These are phyloP conservation scores for Tanacetum coccineum DNA, from an alignment of 129 eudicot genomes.

Conservation along the genomic window DNA sequence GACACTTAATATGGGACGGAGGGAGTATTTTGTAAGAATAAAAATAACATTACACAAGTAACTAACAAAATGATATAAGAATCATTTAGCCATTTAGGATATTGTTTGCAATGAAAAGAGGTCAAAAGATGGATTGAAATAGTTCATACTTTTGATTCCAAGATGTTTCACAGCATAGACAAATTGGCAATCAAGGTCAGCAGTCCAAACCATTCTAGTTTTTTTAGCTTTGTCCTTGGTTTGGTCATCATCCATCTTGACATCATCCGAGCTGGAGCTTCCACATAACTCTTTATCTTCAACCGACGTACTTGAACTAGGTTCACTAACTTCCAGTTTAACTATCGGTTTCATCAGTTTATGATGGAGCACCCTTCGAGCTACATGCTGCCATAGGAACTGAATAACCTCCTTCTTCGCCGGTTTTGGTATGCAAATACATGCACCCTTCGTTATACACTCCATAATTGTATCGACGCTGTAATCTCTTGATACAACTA, in stretches of 20 bases:
- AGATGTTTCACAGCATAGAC: too few species aligned
- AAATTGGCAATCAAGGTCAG: too few species aligned
- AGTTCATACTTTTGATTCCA: too few species aligned
- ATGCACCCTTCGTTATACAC: constrained; percentile 23
- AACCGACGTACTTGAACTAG: constrained; percentile 12
- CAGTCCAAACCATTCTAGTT: too few species aligned
- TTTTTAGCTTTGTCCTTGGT: too few species aligned
- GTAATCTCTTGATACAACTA: constrained; percentile 29
- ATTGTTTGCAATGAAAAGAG: too few species aligned
- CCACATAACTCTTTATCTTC: constrained; percentile 25
- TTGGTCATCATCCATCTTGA: neutral
- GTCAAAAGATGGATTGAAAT: too few species aligned
- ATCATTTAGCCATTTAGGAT: too few species aligned
- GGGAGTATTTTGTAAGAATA: too few species aligned
- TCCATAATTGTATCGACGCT: constrained; percentile 5
- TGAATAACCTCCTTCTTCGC: constrained; percentile 13
- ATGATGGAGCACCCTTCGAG: constrained; percentile 3
- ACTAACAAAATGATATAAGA: too few species aligned
- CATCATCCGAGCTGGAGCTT: constrained; percentile 20
- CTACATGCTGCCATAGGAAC: constrained; percentile 29
- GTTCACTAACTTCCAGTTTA: constrained; percentile 13
- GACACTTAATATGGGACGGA: too few species aligned
- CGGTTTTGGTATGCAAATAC: constrained; percentile 17
- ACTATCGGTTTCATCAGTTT: neutral
- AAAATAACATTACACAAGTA: too few species aligned